A percentile compares a stretch with the other conserved stretches of the same genome.
Evolutionary conservation across 768 basidiomycete species (phyloP).

Genomic region (Mrakia frigida): DNA sequence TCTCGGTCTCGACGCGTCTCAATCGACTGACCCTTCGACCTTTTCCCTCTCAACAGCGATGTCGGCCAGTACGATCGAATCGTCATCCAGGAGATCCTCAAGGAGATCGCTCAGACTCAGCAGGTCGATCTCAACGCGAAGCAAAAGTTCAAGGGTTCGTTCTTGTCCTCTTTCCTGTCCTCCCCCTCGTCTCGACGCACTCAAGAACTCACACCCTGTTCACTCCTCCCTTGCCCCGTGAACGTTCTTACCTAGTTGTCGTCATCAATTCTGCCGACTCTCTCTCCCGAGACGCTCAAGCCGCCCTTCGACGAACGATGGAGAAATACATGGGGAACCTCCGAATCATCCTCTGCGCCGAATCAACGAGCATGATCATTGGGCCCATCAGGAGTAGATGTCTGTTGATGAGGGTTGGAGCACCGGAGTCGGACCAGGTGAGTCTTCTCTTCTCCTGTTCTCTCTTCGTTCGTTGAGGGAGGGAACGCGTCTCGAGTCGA

Average conservation of each 20-base stretch:
- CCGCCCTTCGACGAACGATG: constrained; percentile 94
- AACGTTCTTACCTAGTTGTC: constrained; percentile 60
- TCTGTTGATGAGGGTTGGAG: constrained; percentile 85
- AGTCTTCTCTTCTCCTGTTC: constrained; percentile 32
- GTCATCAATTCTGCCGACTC: constrained; percentile 97
- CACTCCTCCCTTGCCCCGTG: neutral
- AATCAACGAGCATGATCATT: constrained; percentile 89
- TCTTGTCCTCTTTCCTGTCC: neutral
- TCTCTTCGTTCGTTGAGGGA: neutral
- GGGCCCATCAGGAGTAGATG: constrained; percentile 95
- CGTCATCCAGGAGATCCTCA: constrained; percentile 92
- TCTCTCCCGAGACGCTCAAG: constrained; percentile 90
- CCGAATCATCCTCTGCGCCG: constrained; percentile 92
- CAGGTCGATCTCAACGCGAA: constrained; percentile 94
- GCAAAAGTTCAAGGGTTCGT: constrained; percentile 87
- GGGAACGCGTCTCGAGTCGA: neutral
- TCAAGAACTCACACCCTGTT: neutral
- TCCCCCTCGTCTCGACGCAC: neutral
- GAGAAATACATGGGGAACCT: constrained; percentile 99
- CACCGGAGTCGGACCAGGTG: constrained; percentile 74
- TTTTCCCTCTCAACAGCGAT: constrained; percentile 55
- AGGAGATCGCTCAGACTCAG: constrained; percentile 98
- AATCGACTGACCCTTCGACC: neutral
- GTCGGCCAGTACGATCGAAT: constrained; percentile 91
- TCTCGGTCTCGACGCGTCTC: neutral